phyloP scores from a whole-genome alignment of 2,329 filamentous ascomycete genomes.

The Colletotrichum sp. region DNA sequence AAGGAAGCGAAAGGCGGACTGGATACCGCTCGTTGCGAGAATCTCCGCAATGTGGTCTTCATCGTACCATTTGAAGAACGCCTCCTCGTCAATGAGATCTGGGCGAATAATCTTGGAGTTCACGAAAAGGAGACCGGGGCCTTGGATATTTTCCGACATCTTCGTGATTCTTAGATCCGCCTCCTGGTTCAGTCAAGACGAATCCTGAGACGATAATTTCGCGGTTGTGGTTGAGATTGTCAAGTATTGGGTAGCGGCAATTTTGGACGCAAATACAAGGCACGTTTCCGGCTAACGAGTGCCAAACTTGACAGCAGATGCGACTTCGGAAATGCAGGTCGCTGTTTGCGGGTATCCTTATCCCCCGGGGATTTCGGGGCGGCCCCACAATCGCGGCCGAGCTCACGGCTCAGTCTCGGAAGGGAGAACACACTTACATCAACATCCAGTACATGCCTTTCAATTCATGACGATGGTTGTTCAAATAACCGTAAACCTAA shows the following conservation, averaged over 20 bases:
- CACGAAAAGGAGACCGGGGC: neutral
- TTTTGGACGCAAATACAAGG: neutral
- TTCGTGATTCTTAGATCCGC: neutral
- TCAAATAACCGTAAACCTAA: rapidly evolving
- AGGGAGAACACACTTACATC: neutral
- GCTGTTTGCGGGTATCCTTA: neutral
- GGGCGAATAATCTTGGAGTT: neutral
- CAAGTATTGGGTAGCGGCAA: rapidly evolving
- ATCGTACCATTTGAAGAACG: neutral
- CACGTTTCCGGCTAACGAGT: neutral
- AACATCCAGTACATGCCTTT: neutral
- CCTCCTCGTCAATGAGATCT: neutral
- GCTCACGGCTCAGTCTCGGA: neutral
- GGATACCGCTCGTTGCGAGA: neutral
- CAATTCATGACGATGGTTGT: neutral
- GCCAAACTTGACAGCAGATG: neutral
- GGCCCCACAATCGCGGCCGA: neutral
- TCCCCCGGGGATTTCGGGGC: neutral
- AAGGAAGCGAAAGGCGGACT: neutral
- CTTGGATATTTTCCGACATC: neutral
- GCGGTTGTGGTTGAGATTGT: neutral
- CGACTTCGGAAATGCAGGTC: neutral
- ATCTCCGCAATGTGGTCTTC: neutral
- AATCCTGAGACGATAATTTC: rapidly evolving
- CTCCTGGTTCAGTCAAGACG: neutral